Base-by-base conservation (phyloP, 257 asterid species). In the Leonotis leonurus region DNA sequence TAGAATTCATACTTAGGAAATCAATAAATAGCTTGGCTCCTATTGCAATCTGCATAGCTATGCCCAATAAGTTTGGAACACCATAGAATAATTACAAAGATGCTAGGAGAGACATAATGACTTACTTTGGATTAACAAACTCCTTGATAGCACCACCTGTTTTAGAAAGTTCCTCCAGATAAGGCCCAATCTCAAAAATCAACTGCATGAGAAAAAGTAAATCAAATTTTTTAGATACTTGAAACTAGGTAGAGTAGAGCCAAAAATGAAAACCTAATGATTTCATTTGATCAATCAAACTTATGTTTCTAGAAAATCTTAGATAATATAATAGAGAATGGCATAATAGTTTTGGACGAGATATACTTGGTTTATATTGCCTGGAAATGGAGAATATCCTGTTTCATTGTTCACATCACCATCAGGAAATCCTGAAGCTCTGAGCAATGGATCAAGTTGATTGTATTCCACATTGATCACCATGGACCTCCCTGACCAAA, bases 401-500 rank as follows among this genome's bases (percentile, higher is more conserved):
- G 91, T 85, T 71, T 87, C 97, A 68, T 77, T 73, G 77, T 93
- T 93, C 77, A 73, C 95, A 83, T 93, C 99, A 18, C 99, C 99
- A 35, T 93, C 96, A 3, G 99, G 85, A 79, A 80, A 60, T 46
- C 95, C 99, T 56, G 95, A 70, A 52, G 96, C 99, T 74, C 99
- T 80, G 74, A 93, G 85, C 87, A 93, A 73, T 36, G 99, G 99
- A 77, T 93, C 99, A 60, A 93, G 91, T 81, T 93, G 99, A 78
- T 93, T 93, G 85, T 93, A 93, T 75, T 93, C 99, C 83, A 93
- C 99, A 82, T 93, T 93, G 72, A 93, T 89, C 85, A 93, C 99
- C 99, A 93, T 93, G 13, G 95, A 62, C 80, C 96, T 78, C 71
- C 99, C 99, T 93, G 88, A 65, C 24, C 46, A 65, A 55, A 58